Evolutionary conservation across 192 early-diverging fungal genomes (phyloP).

Genomic region (Jimgerdemannia flammicorona): DNA sequence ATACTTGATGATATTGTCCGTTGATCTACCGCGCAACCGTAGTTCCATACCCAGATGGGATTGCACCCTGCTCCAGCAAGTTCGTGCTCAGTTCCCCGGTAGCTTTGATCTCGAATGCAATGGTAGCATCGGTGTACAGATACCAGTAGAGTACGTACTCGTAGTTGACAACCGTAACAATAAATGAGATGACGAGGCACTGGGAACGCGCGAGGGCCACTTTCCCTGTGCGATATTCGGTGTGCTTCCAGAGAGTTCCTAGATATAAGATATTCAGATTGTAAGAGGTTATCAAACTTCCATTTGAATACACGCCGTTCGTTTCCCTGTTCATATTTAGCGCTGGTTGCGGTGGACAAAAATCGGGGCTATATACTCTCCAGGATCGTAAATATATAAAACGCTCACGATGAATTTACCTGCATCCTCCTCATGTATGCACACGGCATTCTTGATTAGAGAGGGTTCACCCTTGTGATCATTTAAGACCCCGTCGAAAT

Average conservation of each 20-base stretch:
- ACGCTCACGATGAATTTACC: neutral
- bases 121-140: conserved; percentile 37
- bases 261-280: too few relatives aligned
- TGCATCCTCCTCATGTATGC: conserved; percentile 36
- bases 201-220: conserved; percentile 27
- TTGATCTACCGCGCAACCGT: conserved; percentile 36
- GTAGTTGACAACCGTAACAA: conserved; percentile 40
- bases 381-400: too few relatives aligned
- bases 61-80: conserved; percentile 33
- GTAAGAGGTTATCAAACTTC: too few relatives aligned
- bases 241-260: conserved; percentile 30
- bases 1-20: conserved; percentile 31
- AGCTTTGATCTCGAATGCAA: conserved; percentile 37
- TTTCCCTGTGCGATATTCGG: conserved; percentile 31
- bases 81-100: conserved; percentile 39
- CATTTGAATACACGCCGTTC: too few relatives aligned
- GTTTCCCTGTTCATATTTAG: too few relatives aligned
- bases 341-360: too few relatives aligned
- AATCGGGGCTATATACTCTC: too few relatives aligned
- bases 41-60: conserved; percentile 22
- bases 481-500: conserved; percentile 36
- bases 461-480: conserved; percentile 31
- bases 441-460: conserved; percentile 28
- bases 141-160: conserved; percentile 38
- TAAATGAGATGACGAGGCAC: conserved; percentile 32